Base-by-base conservation (phyloP, 768 basidiomycete genomes). In the Tulasnella sp. region DNA sequence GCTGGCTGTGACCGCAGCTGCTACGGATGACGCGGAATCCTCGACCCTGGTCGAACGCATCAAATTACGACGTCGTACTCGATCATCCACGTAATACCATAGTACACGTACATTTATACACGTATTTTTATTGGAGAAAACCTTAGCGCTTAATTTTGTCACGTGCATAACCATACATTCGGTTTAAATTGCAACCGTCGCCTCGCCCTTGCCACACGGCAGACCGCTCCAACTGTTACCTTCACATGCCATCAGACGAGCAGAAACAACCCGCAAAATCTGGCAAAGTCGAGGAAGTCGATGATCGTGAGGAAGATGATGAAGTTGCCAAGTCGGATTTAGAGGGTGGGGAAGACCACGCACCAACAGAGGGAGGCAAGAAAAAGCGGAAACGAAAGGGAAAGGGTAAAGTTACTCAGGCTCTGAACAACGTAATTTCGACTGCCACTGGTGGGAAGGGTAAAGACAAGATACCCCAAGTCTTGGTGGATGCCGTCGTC, bases 341-440 rank as follows among this genome's bases (percentile, higher is more conserved):
- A 20, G 70, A 71, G 40, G 70, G 20, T 32, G 37, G 40, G 2
- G 70, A 71, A 48, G 46, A 29, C 46, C 44, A 1, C 39, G 26
- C 16, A 29, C 79, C 11, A 69, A 57, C 29, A 29, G 72, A n/a
- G 29, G 57, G 29, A 11, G 32, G 61, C 61, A 85, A 84, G 80
- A 92, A 92, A 85, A 95, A 93, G 87, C 95, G 93, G 84, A 95
- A 94, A 87, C 94, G 93, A 85, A 92, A 90, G 83, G 90, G 91
- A 4, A 95, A 92, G 82, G 89, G 83, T 3, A 80, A 82, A n/a
- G 82, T 77, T 48, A 23, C 83, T 76, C 83, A 83, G 32, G 61
- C 61, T 35, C 61, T 67, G 61, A 67, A 35, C 61, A 67, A 67
- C 29, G 61, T 67, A 13, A 79, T 84, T 86, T 32, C 83, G 87